These are phyloP conservation scores for Calonectria ilicicola DNA, from an alignment of 2,329 filamentous ascomycete species.

Conservation along the genomic window DNA sequence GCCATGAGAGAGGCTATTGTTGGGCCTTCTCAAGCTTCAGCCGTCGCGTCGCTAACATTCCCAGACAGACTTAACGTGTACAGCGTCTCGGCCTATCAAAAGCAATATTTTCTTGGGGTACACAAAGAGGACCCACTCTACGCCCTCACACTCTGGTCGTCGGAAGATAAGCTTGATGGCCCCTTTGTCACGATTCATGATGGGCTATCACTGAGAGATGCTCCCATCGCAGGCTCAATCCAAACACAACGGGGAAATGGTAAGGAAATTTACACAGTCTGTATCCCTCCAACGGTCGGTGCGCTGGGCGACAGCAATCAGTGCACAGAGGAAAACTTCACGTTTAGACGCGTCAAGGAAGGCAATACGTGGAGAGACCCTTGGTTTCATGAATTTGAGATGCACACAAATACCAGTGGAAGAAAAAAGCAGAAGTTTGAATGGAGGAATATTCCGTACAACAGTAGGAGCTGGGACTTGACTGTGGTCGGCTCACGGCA, in stretches of 20 bases:
- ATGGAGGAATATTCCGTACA: neutral
- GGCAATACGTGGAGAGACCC: neutral
- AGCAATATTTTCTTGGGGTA: neutral
- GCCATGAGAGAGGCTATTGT: neutral
- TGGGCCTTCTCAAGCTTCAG: neutral
- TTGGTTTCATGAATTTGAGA: neutral
- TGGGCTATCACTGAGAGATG: neutral
- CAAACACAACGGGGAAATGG: neutral
- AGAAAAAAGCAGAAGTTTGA: neutral
- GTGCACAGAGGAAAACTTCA: neutral
- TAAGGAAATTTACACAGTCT: neutral
- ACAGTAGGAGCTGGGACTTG: neutral
- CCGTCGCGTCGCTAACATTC: neutral
- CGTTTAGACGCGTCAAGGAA: neutral
- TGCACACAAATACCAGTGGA: neutral
- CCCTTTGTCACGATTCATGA: neutral
- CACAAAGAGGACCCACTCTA: neutral
- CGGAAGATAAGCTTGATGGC: neutral
- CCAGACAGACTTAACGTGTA: neutral
- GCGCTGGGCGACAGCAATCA: neutral
- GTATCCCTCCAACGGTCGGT: neutral
- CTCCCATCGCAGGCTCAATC: neutral
- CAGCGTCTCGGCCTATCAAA: neutral
- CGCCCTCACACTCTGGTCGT: neutral
- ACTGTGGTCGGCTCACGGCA: neutral